Conservation (phyloP, 768 basidiomycete genomes). For the Lepiota venenata region DNA sequence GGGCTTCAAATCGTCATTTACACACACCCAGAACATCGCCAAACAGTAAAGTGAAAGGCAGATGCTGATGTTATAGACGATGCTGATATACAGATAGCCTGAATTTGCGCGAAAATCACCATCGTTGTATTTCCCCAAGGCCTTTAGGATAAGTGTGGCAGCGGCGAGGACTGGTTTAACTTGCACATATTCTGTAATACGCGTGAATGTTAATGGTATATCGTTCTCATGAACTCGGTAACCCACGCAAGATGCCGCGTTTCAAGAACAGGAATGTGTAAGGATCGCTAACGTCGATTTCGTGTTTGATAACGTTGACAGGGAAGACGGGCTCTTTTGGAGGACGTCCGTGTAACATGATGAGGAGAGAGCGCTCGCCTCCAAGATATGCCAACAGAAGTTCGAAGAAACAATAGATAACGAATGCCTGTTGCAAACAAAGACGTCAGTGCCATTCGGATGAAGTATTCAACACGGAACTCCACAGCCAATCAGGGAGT, state of each 20-base stretch:
- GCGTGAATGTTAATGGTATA: constrained; percentile 1
- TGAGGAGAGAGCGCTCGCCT: constrained; percentile 90
- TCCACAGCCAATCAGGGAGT: background rate
- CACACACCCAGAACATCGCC: constrained; percentile 96
- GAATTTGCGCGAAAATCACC: constrained; percentile 82
- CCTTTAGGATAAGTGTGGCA: constrained; percentile 84
- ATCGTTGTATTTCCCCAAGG: constrained; percentile 83
- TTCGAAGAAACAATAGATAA: constrained; percentile 91
- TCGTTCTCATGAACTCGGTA: background rate
- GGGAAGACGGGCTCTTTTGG: constrained; percentile 90
- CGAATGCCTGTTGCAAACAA: constrained; percentile 63
- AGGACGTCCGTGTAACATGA: constrained; percentile 85
- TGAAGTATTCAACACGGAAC: background rate
- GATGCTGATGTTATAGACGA: constrained; percentile 83
- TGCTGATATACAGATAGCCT: constrained; percentile 88
- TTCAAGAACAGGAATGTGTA: constrained; percentile 93
- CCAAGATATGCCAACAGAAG: constrained; percentile 83
- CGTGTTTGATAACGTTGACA: constrained; percentile 73
- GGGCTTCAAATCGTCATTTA: constrained; percentile 84
- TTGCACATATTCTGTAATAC: constrained; percentile 85
- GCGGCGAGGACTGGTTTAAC: constrained; percentile 89
- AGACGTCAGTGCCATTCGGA: constrained; percentile 5
- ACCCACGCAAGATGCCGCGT: constrained; percentile 87
- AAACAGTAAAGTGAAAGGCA: constrained; percentile 84
- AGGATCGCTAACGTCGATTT: constrained; percentile 93